phyloP scores from a whole-genome alignment of 192 early-diverging fungal species.

The Coemansia aciculifera region DNA sequence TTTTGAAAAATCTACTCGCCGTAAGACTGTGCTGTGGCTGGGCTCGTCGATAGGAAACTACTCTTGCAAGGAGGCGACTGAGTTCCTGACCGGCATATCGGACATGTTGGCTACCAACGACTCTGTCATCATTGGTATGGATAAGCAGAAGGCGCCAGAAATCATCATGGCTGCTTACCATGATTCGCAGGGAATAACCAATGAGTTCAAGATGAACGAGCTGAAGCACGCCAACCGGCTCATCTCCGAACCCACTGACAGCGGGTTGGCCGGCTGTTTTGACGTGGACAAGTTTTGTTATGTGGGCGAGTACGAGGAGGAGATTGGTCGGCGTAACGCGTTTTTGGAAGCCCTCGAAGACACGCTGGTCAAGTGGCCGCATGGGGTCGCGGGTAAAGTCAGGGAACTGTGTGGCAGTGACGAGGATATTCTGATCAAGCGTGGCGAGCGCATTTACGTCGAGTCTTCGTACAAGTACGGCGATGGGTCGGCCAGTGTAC shows the following conservation, averaged over 20 bases:
- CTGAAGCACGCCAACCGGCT: conserved; percentile 75
- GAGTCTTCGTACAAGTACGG: conserved; percentile 89
- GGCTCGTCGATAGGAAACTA: conserved; percentile 89
- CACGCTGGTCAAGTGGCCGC: conserved; percentile 55
- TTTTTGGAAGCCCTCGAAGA: conserved; percentile 67
- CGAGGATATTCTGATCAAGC: conserved; percentile 53
- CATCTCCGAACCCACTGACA: too few species aligned
- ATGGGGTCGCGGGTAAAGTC: conserved; percentile 10
- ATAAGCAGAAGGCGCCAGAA: conserved; percentile 72
- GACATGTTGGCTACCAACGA: conserved; percentile 68
- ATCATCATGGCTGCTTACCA: conserved; percentile 82
- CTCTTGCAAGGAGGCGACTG: conserved; percentile 61
- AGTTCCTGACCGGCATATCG: conserved; percentile 64
- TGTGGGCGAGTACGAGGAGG: conserved; percentile 69
- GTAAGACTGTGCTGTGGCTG: conserved; percentile 83
- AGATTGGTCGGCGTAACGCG: conserved; percentile 73
- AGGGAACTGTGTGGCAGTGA: conserved; percentile 18
- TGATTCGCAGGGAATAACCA: conserved; percentile 73
- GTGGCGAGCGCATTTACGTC: conserved; percentile 83
- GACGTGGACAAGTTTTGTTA: conserved; percentile 70
- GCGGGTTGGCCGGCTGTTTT: too few species aligned
- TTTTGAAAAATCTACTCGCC: conserved; percentile 54
- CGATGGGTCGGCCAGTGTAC: conserved; percentile 51
- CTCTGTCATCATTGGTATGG: conserved; percentile 81
- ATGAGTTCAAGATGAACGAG: conserved; percentile 83